Conservation (phyloP, 148 eudicot species). For the Amaranthus palmeri region DNA sequence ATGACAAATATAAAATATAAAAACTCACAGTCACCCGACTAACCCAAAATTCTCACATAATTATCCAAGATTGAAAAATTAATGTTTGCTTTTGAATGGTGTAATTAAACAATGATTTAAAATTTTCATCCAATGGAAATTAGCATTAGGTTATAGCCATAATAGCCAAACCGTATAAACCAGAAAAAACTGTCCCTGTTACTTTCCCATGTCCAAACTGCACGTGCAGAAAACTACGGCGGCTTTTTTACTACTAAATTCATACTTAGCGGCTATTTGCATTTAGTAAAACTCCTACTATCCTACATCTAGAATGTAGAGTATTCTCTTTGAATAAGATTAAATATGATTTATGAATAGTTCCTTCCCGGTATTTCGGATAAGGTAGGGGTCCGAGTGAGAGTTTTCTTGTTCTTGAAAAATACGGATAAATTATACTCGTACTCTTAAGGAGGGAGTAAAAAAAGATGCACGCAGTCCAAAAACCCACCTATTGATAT, state of each 20-base stretch:
- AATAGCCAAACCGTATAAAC: slow-evolving; percentile 26
- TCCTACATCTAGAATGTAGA: too few relatives aligned
- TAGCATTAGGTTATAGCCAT: slow-evolving; percentile 15
- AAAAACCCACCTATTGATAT: too few relatives aligned
- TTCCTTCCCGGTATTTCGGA: too few relatives aligned
- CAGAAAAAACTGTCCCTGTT: slow-evolving; percentile 24
- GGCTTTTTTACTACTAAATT: slow-evolving; percentile 13
- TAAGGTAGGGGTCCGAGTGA: too few relatives aligned
- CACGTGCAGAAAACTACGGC: slow-evolving; percentile 23
- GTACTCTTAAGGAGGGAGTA: too few relatives aligned
- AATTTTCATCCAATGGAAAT: not conserved
- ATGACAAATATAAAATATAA: not conserved
- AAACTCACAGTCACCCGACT: not conserved
- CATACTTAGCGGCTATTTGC: slow-evolving; percentile 19
- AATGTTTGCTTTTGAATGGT: not conserved
- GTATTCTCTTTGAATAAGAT: too few relatives aligned
- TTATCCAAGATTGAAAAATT: not conserved
- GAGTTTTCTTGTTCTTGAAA: too few relatives aligned
- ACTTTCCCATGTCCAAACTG: slow-evolving; percentile 21
- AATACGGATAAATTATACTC: too few relatives aligned
- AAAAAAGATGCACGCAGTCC: too few relatives aligned
- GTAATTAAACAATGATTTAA: slow-evolving; percentile 1
- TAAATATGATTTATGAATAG: too few relatives aligned
- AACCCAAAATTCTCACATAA: too few relatives aligned
- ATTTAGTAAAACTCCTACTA: too few relatives aligned